Evolutionary conservation across 2,329 filamentous ascomycete species (phyloP).

Genomic region (Scedosporium boydii): DNA sequence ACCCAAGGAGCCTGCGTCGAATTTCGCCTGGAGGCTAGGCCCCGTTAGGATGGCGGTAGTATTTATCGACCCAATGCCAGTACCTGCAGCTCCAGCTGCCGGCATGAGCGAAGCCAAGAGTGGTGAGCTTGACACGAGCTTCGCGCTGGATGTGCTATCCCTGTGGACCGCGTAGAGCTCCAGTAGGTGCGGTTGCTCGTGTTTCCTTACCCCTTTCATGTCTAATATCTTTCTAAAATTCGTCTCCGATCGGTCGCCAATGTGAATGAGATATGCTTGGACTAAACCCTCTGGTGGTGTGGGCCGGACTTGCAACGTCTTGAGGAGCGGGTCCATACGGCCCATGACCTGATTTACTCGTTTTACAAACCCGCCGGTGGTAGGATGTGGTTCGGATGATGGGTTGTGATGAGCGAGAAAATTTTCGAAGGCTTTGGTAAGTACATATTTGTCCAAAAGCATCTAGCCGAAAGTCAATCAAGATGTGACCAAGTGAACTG

Average conservation of each 20-base stretch:
- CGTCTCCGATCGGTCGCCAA: conserved; percentile 81
- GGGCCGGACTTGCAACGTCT: conserved; percentile 89
- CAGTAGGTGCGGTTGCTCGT: conserved; percentile 71
- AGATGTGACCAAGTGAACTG: not conserved
- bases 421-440: conserved; percentile 69
- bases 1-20: conserved; percentile 75
- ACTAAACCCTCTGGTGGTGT: conserved; percentile 89
- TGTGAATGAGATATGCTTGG: conserved; percentile 95
- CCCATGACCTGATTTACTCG: conserved; percentile 76
- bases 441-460: conserved; percentile 87
- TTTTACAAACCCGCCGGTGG: conserved; percentile 62
- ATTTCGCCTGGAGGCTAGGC: conserved; percentile 42
- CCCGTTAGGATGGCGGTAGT: conserved; percentile 30
- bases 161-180: conserved; percentile 78
- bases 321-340: conserved; percentile 84
- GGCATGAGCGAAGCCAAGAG: conserved; percentile 59
- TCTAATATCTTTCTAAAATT: conserved; percentile 97
- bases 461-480: conserved; percentile 47
- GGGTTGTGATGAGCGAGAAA: conserved; percentile 56
- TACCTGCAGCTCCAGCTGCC: conserved; percentile 25
- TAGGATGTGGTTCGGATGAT: conserved; percentile 22
- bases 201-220: conserved; percentile 81
- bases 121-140: conserved; percentile 60
- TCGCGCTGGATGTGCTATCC: conserved; percentile 63
- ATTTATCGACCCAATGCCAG: conserved; percentile 29